These are phyloP conservation scores for Sugiyamaella japonica DNA, from an alignment of 1,139 yeast species.

Conservation along the genomic window DNA sequence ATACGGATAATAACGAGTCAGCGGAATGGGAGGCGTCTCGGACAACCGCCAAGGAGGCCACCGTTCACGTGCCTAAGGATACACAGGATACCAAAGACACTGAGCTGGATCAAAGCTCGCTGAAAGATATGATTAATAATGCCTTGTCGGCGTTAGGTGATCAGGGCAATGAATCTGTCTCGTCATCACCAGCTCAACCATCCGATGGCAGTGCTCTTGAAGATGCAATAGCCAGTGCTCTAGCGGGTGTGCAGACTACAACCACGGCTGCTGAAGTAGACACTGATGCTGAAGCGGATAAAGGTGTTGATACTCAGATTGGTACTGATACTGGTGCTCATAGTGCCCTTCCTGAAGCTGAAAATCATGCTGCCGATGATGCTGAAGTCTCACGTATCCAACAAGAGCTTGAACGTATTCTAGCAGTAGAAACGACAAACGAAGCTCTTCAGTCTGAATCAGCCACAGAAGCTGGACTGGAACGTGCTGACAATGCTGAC, in stretches of 20 bases:
- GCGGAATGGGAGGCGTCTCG: background rate
- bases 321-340: no score
- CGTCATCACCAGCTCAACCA: background rate
- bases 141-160: conserved; percentile 12
- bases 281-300: no score
- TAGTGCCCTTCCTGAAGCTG: no score
- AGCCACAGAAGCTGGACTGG: no score
- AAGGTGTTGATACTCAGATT: no score
- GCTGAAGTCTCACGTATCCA: conserved; percentile 10
- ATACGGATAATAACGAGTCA: background rate
- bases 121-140: conserved; percentile 12
- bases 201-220: background rate
- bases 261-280: no score
- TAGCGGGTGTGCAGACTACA: background rate
- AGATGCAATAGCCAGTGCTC: conserved; percentile 6
- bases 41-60: no score
- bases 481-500: background rate
- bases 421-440: background rate
- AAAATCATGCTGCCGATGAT: background rate
- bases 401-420: conserved; percentile 11
- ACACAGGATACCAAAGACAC: conserved; percentile 3
- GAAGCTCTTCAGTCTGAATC: no score
- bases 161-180: background rate
- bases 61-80: no score
- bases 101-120: background rate